Evolutionary conservation across 2,329 filamentous ascomycete species (phyloP).

Genomic region (Botrytis fabae): DNA sequence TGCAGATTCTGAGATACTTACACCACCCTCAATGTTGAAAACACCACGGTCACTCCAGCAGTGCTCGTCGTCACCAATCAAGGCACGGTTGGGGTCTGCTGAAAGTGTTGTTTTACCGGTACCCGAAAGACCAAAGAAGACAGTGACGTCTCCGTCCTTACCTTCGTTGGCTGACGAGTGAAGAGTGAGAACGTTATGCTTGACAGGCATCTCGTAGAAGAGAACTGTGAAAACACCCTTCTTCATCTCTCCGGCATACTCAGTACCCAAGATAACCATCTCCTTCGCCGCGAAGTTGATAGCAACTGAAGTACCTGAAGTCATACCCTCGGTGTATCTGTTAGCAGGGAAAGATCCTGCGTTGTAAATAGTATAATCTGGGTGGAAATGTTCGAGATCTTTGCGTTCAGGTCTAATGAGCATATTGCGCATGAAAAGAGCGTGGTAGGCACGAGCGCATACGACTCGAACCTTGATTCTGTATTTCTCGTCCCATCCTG

Average conservation of each 20-base stretch:
- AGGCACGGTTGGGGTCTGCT: conserved; percentile 89
- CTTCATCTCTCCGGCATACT: conserved; percentile 98
- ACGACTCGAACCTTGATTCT: conserved; percentile 96
- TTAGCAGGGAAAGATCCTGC: conserved; percentile 98
- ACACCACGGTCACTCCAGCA: conserved; percentile 97
- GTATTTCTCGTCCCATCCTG: conserved; percentile 98
- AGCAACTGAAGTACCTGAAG: conserved; percentile 92
- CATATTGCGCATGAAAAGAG: conserved; percentile 99
- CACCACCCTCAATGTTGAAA: conserved; percentile 98
- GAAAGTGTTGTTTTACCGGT: conserved; percentile 99
- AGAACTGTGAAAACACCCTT: conserved; percentile 98
- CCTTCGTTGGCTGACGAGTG: conserved; percentile 99
- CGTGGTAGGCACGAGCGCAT: conserved; percentile 98
- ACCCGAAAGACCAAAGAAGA: conserved; percentile 98
- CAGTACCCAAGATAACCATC: conserved; percentile 99
- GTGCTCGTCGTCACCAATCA: conserved; percentile 99
- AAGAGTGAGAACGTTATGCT: conserved; percentile 97
- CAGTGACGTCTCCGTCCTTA: conserved; percentile 88
- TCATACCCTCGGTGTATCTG: conserved; percentile 97
- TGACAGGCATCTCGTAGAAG: conserved; percentile 99
- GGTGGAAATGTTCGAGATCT: conserved; percentile 96
- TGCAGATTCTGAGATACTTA: conserved; percentile 33
- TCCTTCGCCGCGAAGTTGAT: conserved; percentile 99
- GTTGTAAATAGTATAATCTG: conserved; percentile 99
- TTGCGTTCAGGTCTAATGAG: conserved; percentile 89